These are phyloP conservation scores for Zhuliangozyma parablackwelliae DNA, from an alignment of 1,139 yeast species.

Conservation along the genomic window DNA sequence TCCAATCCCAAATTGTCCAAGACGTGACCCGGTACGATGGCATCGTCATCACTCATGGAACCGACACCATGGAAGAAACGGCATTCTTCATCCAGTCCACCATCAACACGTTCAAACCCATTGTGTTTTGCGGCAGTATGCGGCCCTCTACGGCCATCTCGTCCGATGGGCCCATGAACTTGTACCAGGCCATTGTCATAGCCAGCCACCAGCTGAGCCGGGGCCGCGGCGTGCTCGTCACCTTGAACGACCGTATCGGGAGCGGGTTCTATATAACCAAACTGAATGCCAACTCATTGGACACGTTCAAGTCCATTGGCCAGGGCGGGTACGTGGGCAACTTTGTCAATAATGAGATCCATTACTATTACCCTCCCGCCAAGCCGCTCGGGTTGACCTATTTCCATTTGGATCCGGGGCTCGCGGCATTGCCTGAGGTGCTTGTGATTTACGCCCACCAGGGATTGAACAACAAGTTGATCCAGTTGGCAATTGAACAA, in stretches of 20 bases:
- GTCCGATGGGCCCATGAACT: constrained; percentile 70
- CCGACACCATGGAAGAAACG: constrained; percentile 70
- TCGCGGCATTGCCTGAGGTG: constrained; percentile 38
- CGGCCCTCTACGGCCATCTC: constrained; percentile 67
- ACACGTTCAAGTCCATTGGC: constrained; percentile 63
- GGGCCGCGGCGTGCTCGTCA: constrained; percentile 60
- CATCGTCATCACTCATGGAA: constrained; percentile 68
- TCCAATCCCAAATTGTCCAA: constrained; percentile 39
- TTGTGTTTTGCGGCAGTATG: constrained; percentile 70
- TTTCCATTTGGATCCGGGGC: constrained; percentile 24
- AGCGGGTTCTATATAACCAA: constrained; percentile 68
- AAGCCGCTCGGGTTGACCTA: constrained; percentile 51
- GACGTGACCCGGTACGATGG: constrained; percentile 48
- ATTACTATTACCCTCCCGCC: constrained; percentile 59
- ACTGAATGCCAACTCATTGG: constrained; percentile 64
- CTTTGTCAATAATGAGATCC: constrained; percentile 62
- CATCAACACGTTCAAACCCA: constrained; percentile 52
- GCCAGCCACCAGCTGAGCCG: constrained; percentile 49
- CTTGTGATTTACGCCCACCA: constrained; percentile 58
- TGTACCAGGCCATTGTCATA: constrained; percentile 65
- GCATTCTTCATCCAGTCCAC: constrained; percentile 64
- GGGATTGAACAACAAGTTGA: constrained; percentile 47
- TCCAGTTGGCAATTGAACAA: constrained; percentile 40
- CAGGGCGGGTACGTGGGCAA: constrained; percentile 64
- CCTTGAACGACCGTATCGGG: constrained; percentile 63